Evolutionary conservation across 1,284 basidiomycete genomes (phyloP), one percentile per base, ranked within the genome.

Genomic region (Retiboletus flavoniger): DNA sequence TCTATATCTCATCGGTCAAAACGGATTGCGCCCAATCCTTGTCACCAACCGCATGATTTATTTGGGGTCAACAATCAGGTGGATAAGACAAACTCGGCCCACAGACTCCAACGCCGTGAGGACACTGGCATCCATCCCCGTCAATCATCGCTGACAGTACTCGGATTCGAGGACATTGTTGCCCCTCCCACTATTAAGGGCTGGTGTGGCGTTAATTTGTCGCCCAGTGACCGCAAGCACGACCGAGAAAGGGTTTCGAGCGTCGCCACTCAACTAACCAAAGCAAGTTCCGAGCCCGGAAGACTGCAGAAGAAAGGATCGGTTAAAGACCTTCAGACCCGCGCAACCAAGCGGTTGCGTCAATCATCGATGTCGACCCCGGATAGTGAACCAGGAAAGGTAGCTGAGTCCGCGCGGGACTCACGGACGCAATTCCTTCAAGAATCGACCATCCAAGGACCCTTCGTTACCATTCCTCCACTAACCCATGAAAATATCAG

Each of bases 281-380:
- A 14, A 34, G 19, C 36, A 40, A 24, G 16, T 46, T 24, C 6
- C 6, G 21, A 50, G 3, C 14, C 16, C 9, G 19, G 26, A 44
- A 47, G 35, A 35, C 19, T 11, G 21, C 49, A 21, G 42, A 58
- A 53, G 50, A 35, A 13, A 4, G 51, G 42, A n/a, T 19, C 17
- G 8, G 21, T 0, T 21, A 29, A 11, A 38, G 43, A 43, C 11
- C 49, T 16, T 46, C 47, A 41, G 5, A 14, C 40, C 9, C 54
- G 31, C 17, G 16, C 46, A 44, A 36, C 7, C 24, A 66, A 66
- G 40, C 56, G 59, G 42, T 45, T 31, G 13, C 65, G 61, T 50
- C 49, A 28, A 42, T 31, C 21, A 31, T 67, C 55, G 3, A 48
- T 26, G 49, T 17, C 46, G 21, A 11, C 13, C 46, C 29, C 11